A percentile compares a stretch with the other conserved stretches of the same genome.
Evolutionary conservation across 176 grass and related monocot species (phyloP).

Genomic region (Ensete glaucum): DNA sequence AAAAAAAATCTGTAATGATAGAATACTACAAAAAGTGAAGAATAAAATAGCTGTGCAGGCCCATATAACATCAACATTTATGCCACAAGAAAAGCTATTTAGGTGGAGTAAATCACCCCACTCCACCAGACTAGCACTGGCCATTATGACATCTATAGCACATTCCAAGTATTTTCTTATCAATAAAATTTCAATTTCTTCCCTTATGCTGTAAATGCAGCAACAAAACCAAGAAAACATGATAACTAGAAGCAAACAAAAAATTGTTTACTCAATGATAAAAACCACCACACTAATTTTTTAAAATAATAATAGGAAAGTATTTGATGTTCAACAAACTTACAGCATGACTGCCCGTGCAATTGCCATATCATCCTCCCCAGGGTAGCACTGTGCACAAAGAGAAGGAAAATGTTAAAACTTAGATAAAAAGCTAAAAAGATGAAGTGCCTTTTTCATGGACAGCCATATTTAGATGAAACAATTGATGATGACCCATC

Average conservation of each 20-base stretch:
- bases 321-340: constrained; percentile 18
- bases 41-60: background rate
- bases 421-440: too few relatives aligned
- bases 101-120: background rate
- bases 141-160: background rate
- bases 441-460: too few relatives aligned
- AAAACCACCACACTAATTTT: background rate
- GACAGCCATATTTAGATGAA: too few relatives aligned
- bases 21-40: background rate
- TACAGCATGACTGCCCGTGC: constrained; percentile 81
- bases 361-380: constrained; percentile 94
- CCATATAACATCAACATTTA: background rate
- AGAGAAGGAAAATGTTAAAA: background rate
- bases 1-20: constrained; percentile 20
- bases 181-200: background rate
- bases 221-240: background rate
- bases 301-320: background rate
- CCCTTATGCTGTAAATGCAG: too few relatives aligned
- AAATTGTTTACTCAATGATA: too few relatives aligned
- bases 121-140: background rate
- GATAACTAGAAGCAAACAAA: background rate
- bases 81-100: background rate
- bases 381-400: constrained; percentile 77
- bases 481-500: constrained; percentile 8
- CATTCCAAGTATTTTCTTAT: background rate